Evolutionary conservation across 192 early-diverging fungal species (phyloP).

Genomic region (Lobosporangium transversale): DNA sequence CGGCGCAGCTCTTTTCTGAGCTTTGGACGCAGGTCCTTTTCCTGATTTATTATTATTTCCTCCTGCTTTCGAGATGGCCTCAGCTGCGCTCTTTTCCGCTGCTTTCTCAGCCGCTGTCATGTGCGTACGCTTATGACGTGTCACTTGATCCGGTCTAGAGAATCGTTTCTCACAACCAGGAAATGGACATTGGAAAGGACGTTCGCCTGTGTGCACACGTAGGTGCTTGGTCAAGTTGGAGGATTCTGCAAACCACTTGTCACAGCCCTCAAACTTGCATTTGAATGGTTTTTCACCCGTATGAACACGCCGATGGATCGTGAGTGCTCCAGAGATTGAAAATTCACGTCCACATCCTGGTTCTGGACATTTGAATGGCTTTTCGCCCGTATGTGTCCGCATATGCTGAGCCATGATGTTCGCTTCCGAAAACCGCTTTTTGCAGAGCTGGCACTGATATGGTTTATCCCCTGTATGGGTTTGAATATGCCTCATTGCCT

Average conservation of each 20-base stretch:
- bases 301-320: slow-evolving; percentile 76
- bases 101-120: slow-evolving; percentile 44
- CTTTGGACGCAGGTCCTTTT: background rate
- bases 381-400: slow-evolving; percentile 82
- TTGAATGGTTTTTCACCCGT: slow-evolving; percentile 68
- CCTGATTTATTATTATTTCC: background rate
- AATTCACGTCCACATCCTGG: slow-evolving; percentile 72
- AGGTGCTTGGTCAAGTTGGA: slow-evolving; percentile 67
- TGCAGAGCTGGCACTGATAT: slow-evolving; percentile 60
- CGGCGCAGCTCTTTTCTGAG: slow-evolving; percentile 20
- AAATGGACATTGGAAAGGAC: slow-evolving; percentile 71
- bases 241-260: slow-evolving; percentile 65
- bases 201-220: slow-evolving; percentile 73
- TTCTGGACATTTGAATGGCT: slow-evolving; percentile 73
- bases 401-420: slow-evolving; percentile 83
- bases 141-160: slow-evolving; percentile 62
- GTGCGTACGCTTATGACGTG: slow-evolving; percentile 35
- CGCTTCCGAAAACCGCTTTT: slow-evolving; percentile 79
- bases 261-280: slow-evolving; percentile 64
- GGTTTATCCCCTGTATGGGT: slow-evolving; percentile 77
- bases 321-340: slow-evolving; percentile 74
- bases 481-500: slow-evolving; percentile 84
- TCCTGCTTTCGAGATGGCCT: slow-evolving; percentile 1
- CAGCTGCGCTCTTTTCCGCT: slow-evolving; percentile 20
- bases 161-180: slow-evolving; percentile 60